phyloP scores from a whole-genome alignment of 129 eudicot genomes.

The Centrapalus pauciflorus region DNA sequence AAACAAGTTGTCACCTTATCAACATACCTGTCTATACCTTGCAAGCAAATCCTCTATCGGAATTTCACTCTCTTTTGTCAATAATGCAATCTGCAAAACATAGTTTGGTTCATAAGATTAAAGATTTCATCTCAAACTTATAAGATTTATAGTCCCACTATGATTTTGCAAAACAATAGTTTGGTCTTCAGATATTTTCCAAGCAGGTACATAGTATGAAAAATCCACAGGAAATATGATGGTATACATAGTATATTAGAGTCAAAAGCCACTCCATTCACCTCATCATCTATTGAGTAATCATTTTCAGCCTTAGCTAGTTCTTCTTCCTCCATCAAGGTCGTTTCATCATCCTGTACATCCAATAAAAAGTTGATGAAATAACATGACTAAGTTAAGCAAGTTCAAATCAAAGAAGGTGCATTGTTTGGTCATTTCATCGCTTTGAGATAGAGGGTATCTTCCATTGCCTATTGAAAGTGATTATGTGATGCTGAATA shows the following conservation, averaged over 20 bases:
- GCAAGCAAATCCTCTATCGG: conserved; percentile 84
- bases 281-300: conserved; percentile 75
- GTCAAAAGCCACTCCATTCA: conserved; percentile 16
- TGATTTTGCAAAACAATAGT: neutral
- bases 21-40: conserved; percentile 85
- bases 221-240: neutral
- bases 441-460: too few species aligned
- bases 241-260: neutral
- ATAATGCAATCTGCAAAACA: conserved; percentile 64
- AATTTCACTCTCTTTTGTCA: conserved; percentile 86
- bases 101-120: neutral
- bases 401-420: neutral
- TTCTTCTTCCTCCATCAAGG: conserved; percentile 90
- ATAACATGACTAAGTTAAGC: neutral
- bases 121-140: neutral
- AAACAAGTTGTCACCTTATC: conserved; percentile 12
- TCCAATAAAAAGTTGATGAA: neutral
- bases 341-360: conserved; percentile 90
- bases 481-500: too few species aligned
- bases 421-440: neutral
- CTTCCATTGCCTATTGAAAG: too few species aligned
- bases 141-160: conserved; percentile 1
- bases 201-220: neutral
- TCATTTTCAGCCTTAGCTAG: conserved; percentile 59
- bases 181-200: neutral